These are phyloP conservation scores for Acacia concinna DNA, from an alignment of 331 rosid species.

Conservation along the genomic window DNA sequence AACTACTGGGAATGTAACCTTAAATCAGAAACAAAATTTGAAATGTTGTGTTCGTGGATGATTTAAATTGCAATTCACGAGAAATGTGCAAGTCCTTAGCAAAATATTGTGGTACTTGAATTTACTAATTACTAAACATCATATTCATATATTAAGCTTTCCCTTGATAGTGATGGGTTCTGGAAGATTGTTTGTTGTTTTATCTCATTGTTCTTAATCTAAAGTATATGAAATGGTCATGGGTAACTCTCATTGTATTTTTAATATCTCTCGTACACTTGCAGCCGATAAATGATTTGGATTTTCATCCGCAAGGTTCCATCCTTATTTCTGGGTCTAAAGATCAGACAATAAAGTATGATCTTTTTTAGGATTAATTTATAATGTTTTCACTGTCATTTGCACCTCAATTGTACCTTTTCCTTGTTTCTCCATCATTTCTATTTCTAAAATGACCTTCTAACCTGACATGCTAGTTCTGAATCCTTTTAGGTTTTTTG, in stretches of 20 bases:
- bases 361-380: slow-evolving; percentile 18
- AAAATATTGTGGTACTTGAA: neutral
- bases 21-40: neutral
- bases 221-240: slow-evolving; percentile 24
- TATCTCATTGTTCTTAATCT: slow-evolving; percentile 2
- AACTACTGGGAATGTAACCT: neutral
- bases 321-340: slow-evolving; percentile 85
- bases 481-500: slow-evolving; percentile 70
- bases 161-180: slow-evolving; percentile 10
- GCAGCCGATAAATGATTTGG: slow-evolving; percentile 96
- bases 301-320: slow-evolving; percentile 89
- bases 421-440: slow-evolving; percentile 11
- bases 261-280: slow-evolving; percentile 27
- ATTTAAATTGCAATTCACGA: neutral
- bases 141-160: slow-evolving; percentile 21
- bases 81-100: neutral
- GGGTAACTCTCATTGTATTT: neutral
- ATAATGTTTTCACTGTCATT: neutral
- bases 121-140: slow-evolving; percentile 9
- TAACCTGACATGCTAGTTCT: slow-evolving; percentile 23
- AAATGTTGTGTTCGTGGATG: neutral
- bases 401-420: slow-evolving; percentile 10
- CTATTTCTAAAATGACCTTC: slow-evolving; percentile 24
- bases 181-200: slow-evolving; percentile 8
- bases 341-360: slow-evolving; percentile 88